Evolutionary conservation across 495 filamentous ascomycete species (phyloP), one percentile per base, ranked within the genome.

Genomic region (Lasiosphaeriaceae sp.): DNA sequence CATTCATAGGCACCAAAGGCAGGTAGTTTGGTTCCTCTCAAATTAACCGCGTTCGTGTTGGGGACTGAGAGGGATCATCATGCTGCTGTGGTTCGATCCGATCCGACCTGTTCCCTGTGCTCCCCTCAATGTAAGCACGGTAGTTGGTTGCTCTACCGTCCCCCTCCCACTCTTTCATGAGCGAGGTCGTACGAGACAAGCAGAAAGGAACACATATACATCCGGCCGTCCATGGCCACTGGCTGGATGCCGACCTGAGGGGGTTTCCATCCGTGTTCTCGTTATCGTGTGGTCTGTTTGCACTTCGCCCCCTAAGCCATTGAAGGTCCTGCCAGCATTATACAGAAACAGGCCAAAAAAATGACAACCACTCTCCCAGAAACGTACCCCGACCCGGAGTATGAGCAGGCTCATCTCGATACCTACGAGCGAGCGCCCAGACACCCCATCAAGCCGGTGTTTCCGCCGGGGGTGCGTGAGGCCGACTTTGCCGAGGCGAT

Each of bases 391-490:
- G 61, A 69, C 50, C 59, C 61, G 11, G 64, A 56, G 29, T 67
- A 65, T 50, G 59, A 69, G 45, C 58, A 51, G 17, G 61, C 64
- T 16, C 66, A 66, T 50, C 44, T 43, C 23, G 51, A 43, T 9
- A 67, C 64, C 14, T 69, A 61, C 50, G 64, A 66, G 34, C 61
- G 62, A 11, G 20, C 12, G 1, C 61, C 66, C 0, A 56, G 62
- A 2, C 58, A 56, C 17, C 59, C 64, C 21, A 65, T 69, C 54
- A 47, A 35, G 20, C 43, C 51, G 8, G 70, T 76, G 5, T 64
- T 79, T 2, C 76, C 76, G 0, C 75, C 75, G 1, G 76, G 73
- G 3, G 67, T 78, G 8, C 58, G 64, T 17, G 54, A 62, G n/a
- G 63, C 62, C 6, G 62, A 65, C 49, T 72, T 71, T 45, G 63